Conservation (phyloP, 306 rosid genomes). For the Cicer judaicum region DNA sequence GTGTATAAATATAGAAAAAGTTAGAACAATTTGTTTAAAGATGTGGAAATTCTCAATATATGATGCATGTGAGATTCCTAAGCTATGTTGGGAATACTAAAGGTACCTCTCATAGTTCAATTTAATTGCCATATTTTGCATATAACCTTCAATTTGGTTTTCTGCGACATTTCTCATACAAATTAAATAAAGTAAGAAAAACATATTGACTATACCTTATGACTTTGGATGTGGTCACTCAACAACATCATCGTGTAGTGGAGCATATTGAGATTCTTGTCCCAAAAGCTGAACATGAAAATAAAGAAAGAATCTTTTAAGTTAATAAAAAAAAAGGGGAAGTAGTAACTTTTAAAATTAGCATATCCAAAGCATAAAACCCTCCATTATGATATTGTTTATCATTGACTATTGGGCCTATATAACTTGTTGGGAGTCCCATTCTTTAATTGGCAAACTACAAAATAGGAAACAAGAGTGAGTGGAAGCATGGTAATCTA, state of each 20-base stretch:
- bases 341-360: neutral
- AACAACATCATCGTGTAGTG: constrained; percentile 13
- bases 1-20: too few species aligned
- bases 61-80: too few species aligned
- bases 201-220: neutral
- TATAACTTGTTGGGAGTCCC: constrained; percentile 34
- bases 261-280: constrained; percentile 3
- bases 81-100: too few species aligned
- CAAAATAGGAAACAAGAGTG: neutral
- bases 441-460: constrained; percentile 6
- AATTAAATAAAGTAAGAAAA: too few species aligned
- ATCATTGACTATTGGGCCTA: constrained; percentile 6
- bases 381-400: neutral
- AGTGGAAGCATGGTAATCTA: neutral
- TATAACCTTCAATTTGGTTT: too few species aligned
- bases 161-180: too few species aligned
- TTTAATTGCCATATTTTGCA: too few species aligned
- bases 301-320: constrained; percentile 19
- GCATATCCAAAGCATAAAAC: constrained; percentile 52
- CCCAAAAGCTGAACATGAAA: neutral
- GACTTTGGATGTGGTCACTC: constrained; percentile 9
- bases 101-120: too few species aligned
- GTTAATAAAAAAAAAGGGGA: neutral
- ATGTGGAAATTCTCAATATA: too few species aligned
- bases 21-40: too few species aligned